Percentiles rank a stretch among this genome's conserved stretches.
Evolutionary conservation across 2,329 filamentous ascomycete genomes (phyloP).

Genomic region (Penicillium concentricum): DNA sequence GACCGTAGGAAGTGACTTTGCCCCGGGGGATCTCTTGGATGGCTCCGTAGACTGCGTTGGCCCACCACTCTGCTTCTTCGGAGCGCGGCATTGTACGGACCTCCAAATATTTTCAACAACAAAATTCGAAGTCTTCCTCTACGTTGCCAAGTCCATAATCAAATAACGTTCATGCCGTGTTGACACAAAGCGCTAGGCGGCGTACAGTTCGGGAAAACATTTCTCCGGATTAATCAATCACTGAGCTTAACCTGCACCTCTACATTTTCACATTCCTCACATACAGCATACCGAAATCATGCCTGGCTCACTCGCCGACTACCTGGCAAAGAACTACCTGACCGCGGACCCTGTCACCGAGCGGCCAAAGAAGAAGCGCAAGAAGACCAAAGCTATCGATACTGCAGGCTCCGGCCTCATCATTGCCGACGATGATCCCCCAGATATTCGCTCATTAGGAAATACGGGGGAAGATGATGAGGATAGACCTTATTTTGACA

Average conservation of each 20-base stretch:
- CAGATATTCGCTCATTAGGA: constrained; percentile 33
- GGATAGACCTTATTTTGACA: constrained; percentile 34
- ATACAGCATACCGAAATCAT: constrained; percentile 10
- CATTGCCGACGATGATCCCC: constrained; percentile 44
- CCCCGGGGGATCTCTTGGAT: constrained; percentile 82
- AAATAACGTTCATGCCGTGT: background rate
- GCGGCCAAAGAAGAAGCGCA: constrained; percentile 58
- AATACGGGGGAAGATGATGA: constrained; percentile 35
- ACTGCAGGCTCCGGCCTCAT: constrained; percentile 43
- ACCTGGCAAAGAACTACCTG: constrained; percentile 90
- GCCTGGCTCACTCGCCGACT: constrained; percentile 64
- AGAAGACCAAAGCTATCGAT: constrained; percentile 50
- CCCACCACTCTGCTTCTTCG: constrained; percentile 51
- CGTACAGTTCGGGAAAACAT: constrained; percentile 23
- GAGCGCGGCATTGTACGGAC: constrained; percentile 42
- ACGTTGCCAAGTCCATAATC: background rate
- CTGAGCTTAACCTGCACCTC: constrained; percentile 7
- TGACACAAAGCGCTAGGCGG: constrained; percentile 5
- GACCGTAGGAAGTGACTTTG: constrained; percentile 82
- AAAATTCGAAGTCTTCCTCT: background rate
- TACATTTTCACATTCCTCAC: background rate
- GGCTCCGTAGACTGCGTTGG: constrained; percentile 71
- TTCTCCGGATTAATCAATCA: constrained; percentile 22
- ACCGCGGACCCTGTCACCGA: constrained; percentile 56
- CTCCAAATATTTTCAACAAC: background rate